Conservation (phyloP, 768 basidiomycete species). For the Multifurca ochricompacta region DNA sequence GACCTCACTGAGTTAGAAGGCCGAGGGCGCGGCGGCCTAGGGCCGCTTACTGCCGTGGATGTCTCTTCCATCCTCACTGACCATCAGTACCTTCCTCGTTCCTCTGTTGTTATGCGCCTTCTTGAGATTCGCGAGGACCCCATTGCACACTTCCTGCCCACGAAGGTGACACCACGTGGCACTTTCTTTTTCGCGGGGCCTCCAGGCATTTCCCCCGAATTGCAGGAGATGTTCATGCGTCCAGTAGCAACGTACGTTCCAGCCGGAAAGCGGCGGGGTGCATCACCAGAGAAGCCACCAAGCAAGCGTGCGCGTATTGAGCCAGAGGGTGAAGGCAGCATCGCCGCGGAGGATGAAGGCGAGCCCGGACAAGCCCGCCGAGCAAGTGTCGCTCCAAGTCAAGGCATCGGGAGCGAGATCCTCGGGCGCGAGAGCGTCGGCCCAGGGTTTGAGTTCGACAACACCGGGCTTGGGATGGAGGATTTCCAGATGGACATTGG, state of each 20-base stretch:
- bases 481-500: slow-evolving; percentile 70
- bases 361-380: slow-evolving; percentile 71
- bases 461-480: slow-evolving; percentile 47
- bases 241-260: slow-evolving; percentile 43
- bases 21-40: slow-evolving; percentile 44
- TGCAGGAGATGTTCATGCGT: slow-evolving; percentile 78
- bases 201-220: slow-evolving; percentile 72
- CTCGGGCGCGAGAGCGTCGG: slow-evolving; percentile 35
- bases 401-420: slow-evolving; percentile 47
- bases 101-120: slow-evolving; percentile 77
- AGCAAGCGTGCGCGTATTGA: slow-evolving; percentile 54
- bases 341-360: slow-evolving; percentile 33
- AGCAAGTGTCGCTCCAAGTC: slow-evolving; percentile 51
- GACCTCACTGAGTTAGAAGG: slow-evolving; percentile 77
- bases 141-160: slow-evolving; percentile 77
- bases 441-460: slow-evolving; percentile 47
- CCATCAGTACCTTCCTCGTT: slow-evolving; percentile 80
- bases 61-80: slow-evolving; percentile 69
- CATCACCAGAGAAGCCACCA: slow-evolving; percentile 47
- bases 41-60: slow-evolving; percentile 45
- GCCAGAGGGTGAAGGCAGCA: slow-evolving; percentile 31
- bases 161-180: slow-evolving; percentile 60
- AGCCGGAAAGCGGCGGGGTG: slow-evolving; percentile 52
- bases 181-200: slow-evolving; percentile 80
- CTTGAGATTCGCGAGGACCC: slow-evolving; percentile 83